Evolutionary conservation across 2,329 filamentous ascomycete genomes (phyloP), one percentile per base, ranked within the genome.

Genomic region (Chrysosporium keratinophilum): DNA sequence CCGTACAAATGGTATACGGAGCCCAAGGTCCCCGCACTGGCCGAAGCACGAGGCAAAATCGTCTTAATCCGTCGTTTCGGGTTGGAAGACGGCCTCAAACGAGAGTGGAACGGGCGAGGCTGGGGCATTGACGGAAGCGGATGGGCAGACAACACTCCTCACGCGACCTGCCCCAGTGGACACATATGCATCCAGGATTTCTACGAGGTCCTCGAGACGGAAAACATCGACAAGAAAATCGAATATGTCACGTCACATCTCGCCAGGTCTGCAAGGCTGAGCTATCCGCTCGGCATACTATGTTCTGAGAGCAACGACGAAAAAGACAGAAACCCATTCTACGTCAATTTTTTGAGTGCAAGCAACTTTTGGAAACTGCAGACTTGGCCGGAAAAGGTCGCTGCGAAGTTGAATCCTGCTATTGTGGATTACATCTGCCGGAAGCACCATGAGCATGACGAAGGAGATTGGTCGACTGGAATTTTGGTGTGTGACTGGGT

Each of bases 401-500:
- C 93, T 1, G 84, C 82, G 17, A 88, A 86, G 72, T 78, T 95
- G 47, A 97, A 97, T 72, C 87, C 90, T 15, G 82, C 84, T 1
- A 78, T 77, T n/a, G 73, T 79, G 41, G 74, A 78, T 57, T 80
- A 80, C 66, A 63, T 84, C 50, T 81, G 79, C 60, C 69, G 70
- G 57, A 75, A 71, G 54, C 78, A 82, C 63, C 71, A 66, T 41
- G 61, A 67, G 54, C 71, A 74, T 44, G 42, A 39, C 34, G 73
- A 83, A 34, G 83, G 85, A 1, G 83, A 88, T 63, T 89, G 85
- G 28, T 79, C 82, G 5, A 94, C 90, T 1, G 93, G 93, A 3
- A 82, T 97, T 56, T 83, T 97, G 43, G 85, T 97, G 23, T 93
- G 86, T 57, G 93, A 98, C 69, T 96, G 87, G 87, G 90, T 96